phyloP scores from a whole-genome alignment of 1,284 basidiomycete species.

The Puccinia coronata region DNA sequence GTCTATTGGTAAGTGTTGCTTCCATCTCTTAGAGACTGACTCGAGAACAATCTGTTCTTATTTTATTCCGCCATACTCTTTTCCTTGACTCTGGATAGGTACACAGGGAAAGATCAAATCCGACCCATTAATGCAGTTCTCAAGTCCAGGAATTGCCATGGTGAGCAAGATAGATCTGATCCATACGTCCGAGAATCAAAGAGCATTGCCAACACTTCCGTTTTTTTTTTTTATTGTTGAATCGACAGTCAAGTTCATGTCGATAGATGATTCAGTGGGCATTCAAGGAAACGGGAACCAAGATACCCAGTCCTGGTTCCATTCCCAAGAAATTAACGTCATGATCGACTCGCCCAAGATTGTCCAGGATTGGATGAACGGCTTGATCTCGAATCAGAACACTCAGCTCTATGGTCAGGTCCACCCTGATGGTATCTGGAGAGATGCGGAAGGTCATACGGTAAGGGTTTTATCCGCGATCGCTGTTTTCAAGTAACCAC shows the following conservation, averaged over 20 bases:
- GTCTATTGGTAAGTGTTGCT: constrained; percentile 66
- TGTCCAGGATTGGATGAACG: constrained; percentile 68
- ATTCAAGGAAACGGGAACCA: constrained; percentile 73
- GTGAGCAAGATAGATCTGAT: constrained; percentile 40
- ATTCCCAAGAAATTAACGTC: constrained; percentile 75
- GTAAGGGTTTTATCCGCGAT: background rate
- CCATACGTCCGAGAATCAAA: background rate
- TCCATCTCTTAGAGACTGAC: constrained; percentile 23
- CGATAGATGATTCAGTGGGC: constrained; percentile 70
- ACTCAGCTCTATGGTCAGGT: constrained; percentile 69
- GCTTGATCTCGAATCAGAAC: constrained; percentile 70
- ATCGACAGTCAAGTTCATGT: constrained; percentile 68
- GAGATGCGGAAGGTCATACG: constrained; percentile 60
- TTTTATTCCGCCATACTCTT: background rate
- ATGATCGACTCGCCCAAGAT: constrained; percentile 70
- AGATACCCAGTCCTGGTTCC: constrained; percentile 75
- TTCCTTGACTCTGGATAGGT: constrained; percentile 57
- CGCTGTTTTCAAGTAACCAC: background rate
- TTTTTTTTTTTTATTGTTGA: constrained; percentile 6
- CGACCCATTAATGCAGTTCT: constrained; percentile 71
- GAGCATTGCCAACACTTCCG: background rate
- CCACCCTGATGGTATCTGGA: constrained; percentile 69
- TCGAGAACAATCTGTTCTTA: background rate
- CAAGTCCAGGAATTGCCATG: constrained; percentile 75
- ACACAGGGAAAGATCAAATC: constrained; percentile 69